A percentile compares a stretch with the other conserved stretches of the same genome.
phyloP scores from a whole-genome alignment of 1,284 basidiomycete species.

The Cutaneotrichosporon sp. region DNA sequence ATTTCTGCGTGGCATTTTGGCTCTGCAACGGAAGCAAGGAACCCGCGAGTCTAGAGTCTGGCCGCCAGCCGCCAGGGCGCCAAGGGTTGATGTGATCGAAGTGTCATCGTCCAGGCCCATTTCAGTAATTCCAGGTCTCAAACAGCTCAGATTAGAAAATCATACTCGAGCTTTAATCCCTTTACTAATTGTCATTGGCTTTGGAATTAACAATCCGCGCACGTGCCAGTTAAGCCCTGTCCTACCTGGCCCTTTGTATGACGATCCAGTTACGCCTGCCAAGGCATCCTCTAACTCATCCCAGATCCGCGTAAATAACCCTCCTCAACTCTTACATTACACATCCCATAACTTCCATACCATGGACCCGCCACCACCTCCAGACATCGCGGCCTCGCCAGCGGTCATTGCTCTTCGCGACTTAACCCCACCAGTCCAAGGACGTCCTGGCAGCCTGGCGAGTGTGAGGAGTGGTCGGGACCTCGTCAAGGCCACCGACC shows the following conservation, averaged over 20 bases:
- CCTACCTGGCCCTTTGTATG: not conserved
- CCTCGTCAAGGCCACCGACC: conserved; percentile 15
- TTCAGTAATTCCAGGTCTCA: not conserved
- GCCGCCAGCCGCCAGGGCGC: too few relatives aligned
- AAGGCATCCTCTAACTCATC: not conserved
- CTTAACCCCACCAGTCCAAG: conserved; percentile 9
- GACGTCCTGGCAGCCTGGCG: conserved; percentile 3
- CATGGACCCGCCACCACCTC: not conserved
- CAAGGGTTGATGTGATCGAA: not conserved
- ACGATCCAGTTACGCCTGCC: not conserved
- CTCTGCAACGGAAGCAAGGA: not conserved
- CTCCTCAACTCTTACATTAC: not conserved
- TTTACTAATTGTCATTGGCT: not conserved
- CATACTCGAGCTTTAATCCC: too few relatives aligned
- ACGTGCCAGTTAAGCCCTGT: not conserved
- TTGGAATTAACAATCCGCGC: not conserved
- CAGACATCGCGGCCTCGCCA: conserved; percentile 14
- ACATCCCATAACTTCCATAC: too few relatives aligned
- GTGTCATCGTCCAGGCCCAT: not conserved
- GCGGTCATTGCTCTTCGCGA: conserved; percentile 19
- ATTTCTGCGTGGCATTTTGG: not conserved
- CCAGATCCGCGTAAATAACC: not conserved
- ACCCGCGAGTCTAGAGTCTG: too few relatives aligned
- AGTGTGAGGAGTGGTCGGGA: conserved; percentile 21
- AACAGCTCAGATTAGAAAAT: not conserved